Evolutionary conservation across 2,329 filamentous ascomycete genomes (phyloP), one percentile per base, ranked within the genome.

Genomic region (Fusarium dlaminii): DNA sequence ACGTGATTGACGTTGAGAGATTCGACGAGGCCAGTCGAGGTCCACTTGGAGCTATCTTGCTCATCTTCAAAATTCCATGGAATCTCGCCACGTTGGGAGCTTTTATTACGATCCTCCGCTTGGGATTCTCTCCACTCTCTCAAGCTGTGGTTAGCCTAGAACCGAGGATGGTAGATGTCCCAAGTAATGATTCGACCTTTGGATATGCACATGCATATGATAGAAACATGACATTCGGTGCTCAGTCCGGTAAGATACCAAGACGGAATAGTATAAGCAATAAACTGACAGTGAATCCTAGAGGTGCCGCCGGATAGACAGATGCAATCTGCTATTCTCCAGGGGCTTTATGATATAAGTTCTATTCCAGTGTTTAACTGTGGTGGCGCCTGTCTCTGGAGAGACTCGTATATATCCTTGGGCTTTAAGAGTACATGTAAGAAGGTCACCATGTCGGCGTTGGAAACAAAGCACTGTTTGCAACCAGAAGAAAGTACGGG

Each of bases 221-320:
- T 24, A 27, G 54, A 56, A 30, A 55, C 15, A 40, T 15, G 24
- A 39, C 36, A 5, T 12, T 8, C 3, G 49, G 52, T 32, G 15
- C 37, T 40, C 20, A 13, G 18, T 20, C 24, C 0, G 27, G 52
- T 55, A 32, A 3, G 52, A 14, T 8, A 4, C 8, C 7, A 18
- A 6, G 6, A 22, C 5, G 4, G 8, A 17, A 32, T 9, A 9
- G 5, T 8, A 7, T 9, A 30, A 8, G 2, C 2, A 24, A 27
- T 18, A 20, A 4, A 18, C 36, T 56, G 18, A 40, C 15, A 6
- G 4, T 10, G 2, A 8, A 2, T 12, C 18, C 12, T 34, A 56
- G 54, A 56, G 6, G 20, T 43, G n/a, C 54, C 22, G 0, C 22
- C 39, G 4, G 54, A 56, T 13, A 32, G 22, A 17, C 29, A 56